Conservation (phyloP, 768 basidiomycete species). For the Collybiopsis luxurians region DNA sequence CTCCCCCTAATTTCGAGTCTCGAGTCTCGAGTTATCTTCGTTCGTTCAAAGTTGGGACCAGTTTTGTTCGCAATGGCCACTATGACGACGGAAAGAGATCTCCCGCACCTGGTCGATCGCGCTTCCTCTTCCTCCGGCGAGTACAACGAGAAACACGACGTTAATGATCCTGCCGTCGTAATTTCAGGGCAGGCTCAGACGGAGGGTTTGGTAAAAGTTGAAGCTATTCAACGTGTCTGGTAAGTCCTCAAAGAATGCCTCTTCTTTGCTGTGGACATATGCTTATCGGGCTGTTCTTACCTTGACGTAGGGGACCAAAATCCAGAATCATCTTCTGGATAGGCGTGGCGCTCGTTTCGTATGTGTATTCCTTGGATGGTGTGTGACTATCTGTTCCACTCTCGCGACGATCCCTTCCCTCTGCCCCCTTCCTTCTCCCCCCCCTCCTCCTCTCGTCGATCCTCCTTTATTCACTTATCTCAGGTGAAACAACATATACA, state of each 20-base stretch:
- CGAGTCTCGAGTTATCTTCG: too few relatives aligned
- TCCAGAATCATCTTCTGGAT: slow-evolving; percentile 43
- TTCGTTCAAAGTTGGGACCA: too few relatives aligned
- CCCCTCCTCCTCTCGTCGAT: background rate
- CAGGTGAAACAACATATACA: slow-evolving; percentile 42
- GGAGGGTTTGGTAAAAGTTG: slow-evolving; percentile 5
- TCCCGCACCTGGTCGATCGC: background rate
- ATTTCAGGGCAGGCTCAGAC: slow-evolving; percentile 1
- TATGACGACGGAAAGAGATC: background rate
- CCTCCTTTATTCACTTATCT: background rate
- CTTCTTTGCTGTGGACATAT: background rate
- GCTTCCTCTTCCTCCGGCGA: background rate
- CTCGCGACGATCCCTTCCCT: background rate
- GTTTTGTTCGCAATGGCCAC: background rate
- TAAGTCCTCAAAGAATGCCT: background rate
- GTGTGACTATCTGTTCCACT: slow-evolving; percentile 11
- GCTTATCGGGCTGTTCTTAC: background rate
- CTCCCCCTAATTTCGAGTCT: too few relatives aligned
- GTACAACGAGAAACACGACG: background rate
- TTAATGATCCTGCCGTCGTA: background rate
- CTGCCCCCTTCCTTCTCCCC: background rate
- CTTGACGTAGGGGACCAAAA: slow-evolving; percentile 10
- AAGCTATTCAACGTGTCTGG: slow-evolving; percentile 8
- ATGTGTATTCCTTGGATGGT: slow-evolving; percentile 55
- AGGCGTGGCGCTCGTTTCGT: slow-evolving; percentile 47